A percentile compares a stretch with the other conserved stretches of the same genome.
Conservation (phyloP, 345 rosid species). For the Noccaea bulbosa region DNA sequence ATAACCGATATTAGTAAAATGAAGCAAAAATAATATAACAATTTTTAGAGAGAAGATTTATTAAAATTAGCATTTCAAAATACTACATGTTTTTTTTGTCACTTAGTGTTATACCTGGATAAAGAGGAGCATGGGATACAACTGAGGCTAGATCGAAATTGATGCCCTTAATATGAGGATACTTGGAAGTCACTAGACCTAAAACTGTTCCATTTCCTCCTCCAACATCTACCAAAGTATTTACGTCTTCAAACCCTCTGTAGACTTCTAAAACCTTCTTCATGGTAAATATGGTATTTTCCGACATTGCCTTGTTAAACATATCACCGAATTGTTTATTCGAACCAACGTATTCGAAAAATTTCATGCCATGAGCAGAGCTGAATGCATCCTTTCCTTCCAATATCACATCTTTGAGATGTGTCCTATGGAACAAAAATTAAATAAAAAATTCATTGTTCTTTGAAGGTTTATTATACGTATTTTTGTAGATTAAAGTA, state of each 20-base stretch:
- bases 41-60: too few species aligned
- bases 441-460: not conserved
- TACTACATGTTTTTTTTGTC: not conserved
- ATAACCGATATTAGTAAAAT: not conserved
- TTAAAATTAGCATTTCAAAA: not conserved
- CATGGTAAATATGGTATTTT: constrained; percentile 45
- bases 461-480: not conserved
- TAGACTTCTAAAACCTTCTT: constrained; percentile 42
- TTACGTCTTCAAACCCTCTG: constrained; percentile 45
- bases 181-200: constrained; percentile 46
- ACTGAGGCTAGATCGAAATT: constrained; percentile 50
- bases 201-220: constrained; percentile 58
- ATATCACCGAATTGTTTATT: constrained; percentile 46
- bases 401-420: constrained; percentile 52
- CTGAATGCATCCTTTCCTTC: constrained; percentile 61
- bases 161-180: constrained; percentile 52
- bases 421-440: constrained; percentile 34
- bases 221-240: constrained; percentile 58
- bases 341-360: constrained; percentile 49
- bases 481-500: not conserved
- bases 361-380: constrained; percentile 54
- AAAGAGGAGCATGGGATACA: constrained; percentile 44
- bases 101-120: constrained; percentile 39
- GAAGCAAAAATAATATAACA: too few species aligned
- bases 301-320: constrained; percentile 57